Conservation (phyloP, 768 basidiomycete species). For the Termitomyces eurrhizus region DNA sequence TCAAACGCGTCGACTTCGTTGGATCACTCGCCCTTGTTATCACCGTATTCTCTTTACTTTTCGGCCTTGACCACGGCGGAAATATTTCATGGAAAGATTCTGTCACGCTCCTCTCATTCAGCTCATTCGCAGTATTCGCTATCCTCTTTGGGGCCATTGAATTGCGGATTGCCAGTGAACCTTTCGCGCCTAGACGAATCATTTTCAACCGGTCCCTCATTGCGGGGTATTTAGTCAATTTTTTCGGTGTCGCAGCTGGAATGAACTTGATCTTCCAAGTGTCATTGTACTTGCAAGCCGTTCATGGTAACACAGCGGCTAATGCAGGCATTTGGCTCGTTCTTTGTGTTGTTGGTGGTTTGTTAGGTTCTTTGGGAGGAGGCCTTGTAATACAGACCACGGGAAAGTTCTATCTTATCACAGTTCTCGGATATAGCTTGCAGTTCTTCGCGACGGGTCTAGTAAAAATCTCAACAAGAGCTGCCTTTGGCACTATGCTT, state of each 20-base stretch:
- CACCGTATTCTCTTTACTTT: conserved; percentile 53
- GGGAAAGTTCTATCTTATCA: conserved; percentile 52
- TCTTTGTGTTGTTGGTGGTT: conserved; percentile 40
- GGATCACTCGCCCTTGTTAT: conserved; percentile 54
- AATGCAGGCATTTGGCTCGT: conserved; percentile 52
- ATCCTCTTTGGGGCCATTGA: conserved; percentile 44
- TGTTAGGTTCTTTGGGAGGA: conserved; percentile 45
- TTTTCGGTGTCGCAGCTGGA: conserved; percentile 46
- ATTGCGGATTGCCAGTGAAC: conserved; percentile 48
- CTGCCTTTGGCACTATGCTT: conserved; percentile 29
- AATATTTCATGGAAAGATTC: conserved; percentile 44
- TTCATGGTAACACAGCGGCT: conserved; percentile 41
- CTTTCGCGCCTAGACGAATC: conserved; percentile 55
- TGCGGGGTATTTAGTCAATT: conserved; percentile 54
- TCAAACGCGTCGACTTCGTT: conserved; percentile 59
- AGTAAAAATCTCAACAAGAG: conserved; percentile 37
- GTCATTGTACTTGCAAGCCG: conserved; percentile 58
- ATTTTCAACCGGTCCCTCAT: conserved; percentile 45
- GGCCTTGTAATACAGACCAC: conserved; percentile 57
- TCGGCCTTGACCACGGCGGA: conserved; percentile 53
- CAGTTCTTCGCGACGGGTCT: conserved; percentile 35
- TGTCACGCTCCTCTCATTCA: conserved; percentile 33
- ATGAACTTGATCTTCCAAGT: conserved; percentile 49
- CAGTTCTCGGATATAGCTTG: conserved; percentile 36
- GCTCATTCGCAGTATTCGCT: conserved; percentile 28